Evolutionary conservation across 1,284 basidiomycete genomes (phyloP), one percentile per base, ranked within the genome.

Genomic region (Ganoderma resinaceum): DNA sequence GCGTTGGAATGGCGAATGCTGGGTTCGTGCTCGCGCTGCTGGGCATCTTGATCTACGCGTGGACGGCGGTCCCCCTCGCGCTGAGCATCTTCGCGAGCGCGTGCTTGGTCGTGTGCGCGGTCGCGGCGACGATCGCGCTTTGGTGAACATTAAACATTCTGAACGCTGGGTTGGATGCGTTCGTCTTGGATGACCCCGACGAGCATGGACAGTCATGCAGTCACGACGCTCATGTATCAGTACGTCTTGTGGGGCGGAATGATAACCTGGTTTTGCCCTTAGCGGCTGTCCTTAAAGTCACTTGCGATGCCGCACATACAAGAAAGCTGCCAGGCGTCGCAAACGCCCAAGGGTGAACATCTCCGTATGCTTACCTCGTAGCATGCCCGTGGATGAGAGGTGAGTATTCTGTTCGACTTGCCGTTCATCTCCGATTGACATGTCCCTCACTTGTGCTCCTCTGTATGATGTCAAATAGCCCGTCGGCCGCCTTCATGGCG

Each of bases 21-120:
- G 82, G 82, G 1, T 83, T 82, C 72, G 29, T 79, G 11, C 75
- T 82, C 31, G 78, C 76, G 16, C 65, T 81, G 52, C 65, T 77
- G 0, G 82, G 81, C 12, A 75, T 82, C n/a, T 42, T 82, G 37
- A 76, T 78, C 43, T 82, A 75, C 66, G 73, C 77, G 26, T 83
- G 81, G 82, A 74, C 77, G 23, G 68, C 70, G 43, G 74, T 82
- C 18, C 78, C 78, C 12, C 55, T 62, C 20, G 73, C 73, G 53
- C 70, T 81, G 23, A 73, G 79, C 53, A 77, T 82, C 43, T 80
- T 81, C 61, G 76, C 76, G 29, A 79, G 78, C 37, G 72, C 70
- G 9, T 80, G 77, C 63, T 71, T 82, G 62, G 78, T 71, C 8
- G 66, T 72, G 26, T 79, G 77, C 66, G 60, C 71, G 11, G 29